A percentile compares a stretch with the other conserved stretches of the same genome.
Conservation (phyloP, 2,329 filamentous ascomycete genomes). For the Neospermospora avenae region DNA sequence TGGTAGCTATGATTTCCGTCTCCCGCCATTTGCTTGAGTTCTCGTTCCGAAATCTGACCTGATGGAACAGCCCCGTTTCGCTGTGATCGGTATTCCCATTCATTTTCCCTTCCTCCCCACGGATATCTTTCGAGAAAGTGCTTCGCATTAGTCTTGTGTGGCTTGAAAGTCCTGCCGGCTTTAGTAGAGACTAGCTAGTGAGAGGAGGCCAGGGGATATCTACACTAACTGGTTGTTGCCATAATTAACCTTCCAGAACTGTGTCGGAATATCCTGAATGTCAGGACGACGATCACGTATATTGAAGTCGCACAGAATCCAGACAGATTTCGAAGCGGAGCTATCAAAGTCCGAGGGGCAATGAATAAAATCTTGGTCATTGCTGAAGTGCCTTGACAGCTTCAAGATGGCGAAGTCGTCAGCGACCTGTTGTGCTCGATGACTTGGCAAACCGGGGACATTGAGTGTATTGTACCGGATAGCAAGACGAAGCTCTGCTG, state of each 20-base stretch:
- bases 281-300: background rate
- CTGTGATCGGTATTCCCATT: conserved; percentile 1
- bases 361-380: conserved; percentile 3
- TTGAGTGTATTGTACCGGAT: conserved; percentile 4
- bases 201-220: background rate
- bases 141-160: background rate
- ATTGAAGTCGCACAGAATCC: conserved; percentile 9
- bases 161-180: background rate
- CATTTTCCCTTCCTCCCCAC: conserved; percentile 4
- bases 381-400: background rate
- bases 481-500: conserved; percentile 3
- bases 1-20: background rate
- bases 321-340: background rate
- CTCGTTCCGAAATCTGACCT: background rate
- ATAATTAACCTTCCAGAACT: conserved; percentile 8
- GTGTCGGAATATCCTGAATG: no score
- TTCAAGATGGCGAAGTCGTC: background rate
- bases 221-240: background rate
- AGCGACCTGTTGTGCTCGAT: conserved; percentile 2
- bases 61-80: background rate
- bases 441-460: background rate
- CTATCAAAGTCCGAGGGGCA: conserved; percentile 2
- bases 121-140: conserved; percentile 1
- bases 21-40: background rate
- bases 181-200: background rate